Evolutionary conservation across 352 stramenopile genomes (phyloP).

Genomic region (Globisporangium recalcitrans): DNA sequence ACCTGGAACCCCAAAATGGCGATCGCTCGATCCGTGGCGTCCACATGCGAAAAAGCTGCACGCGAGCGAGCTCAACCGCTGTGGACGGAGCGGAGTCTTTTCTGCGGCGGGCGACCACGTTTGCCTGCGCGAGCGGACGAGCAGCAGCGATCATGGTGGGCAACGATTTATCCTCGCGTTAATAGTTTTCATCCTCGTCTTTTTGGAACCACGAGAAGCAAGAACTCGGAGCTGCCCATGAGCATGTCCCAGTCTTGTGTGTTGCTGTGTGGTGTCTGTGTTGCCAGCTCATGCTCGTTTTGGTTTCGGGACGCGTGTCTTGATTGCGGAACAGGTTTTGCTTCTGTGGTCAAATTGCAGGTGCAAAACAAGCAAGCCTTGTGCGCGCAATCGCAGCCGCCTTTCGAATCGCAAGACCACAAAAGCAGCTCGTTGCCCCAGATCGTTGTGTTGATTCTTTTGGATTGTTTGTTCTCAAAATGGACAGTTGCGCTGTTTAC

Average conservation of each 20-base stretch:
- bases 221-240: not conserved
- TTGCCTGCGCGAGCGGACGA: not conserved
- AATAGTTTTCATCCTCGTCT: not conserved
- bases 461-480: slow-evolving; percentile 1
- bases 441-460: not conserved
- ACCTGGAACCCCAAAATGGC: not conserved
- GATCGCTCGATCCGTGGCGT: not conserved
- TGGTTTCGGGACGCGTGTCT: no score
- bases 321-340: no score
- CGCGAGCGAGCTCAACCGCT: not conserved
- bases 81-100: not conserved
- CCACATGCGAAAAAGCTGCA: not conserved
- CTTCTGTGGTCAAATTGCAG: no score
- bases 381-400: not conserved
- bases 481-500: not conserved
- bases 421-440: not conserved
- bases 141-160: not conserved
- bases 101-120: no score
- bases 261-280: not conserved
- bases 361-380: not conserved
- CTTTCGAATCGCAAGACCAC: not conserved
- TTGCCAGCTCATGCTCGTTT: no score
- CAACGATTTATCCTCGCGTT: no score
- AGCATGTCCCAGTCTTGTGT: not conserved
- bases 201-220: not conserved